Evolutionary conservation across 305 asterid genomes (phyloP), one percentile per base, ranked within the genome.

Genomic region (Salvia sclarea): DNA sequence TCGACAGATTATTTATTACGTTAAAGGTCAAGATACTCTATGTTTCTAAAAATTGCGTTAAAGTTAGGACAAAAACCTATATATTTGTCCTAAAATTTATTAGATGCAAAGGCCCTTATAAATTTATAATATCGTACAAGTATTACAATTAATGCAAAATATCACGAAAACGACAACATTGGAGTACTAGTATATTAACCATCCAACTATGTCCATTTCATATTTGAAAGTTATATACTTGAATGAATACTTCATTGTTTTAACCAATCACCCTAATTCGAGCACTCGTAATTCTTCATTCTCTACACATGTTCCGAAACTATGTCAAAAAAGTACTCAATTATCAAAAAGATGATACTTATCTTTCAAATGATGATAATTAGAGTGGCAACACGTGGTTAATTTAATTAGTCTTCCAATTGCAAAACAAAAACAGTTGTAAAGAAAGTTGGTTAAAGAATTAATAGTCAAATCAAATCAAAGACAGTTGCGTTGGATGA

Each of bases 401-500:
- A 10, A 17, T 58, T 18, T 58, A 10, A 17, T 58, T 58, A 10
- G 14, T 2, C 11, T 10, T 59, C 18, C 12, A 53, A 9, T 52
- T 38, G 18, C 48, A n/a, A 56, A 43, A 44, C 17, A n/a, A 22
- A 57, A 43, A 66, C 40, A 59, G 58, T 22, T 50, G 30, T 18
- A 22, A 57, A 33, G 25, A 61, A 49, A 28, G 64, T 68, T 72
- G 6, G 80, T 60, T 64, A 67, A 71, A 41, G 25, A 43, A 49
- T 2, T 45, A 24, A n/a, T 48, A 60, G 60, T 33, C 24, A 68
- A 79, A 48, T 4, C n/a, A n/a, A n/a, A n/a, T n/a, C n/a, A 9
- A 64, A 22, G 75, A 60, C 72, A 72, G 80, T 79, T 72, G 71
- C 28, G 17, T 30, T 12, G 41, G 67, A 47, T 50, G 73, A 76